Evolutionary conservation across 1,284 basidiomycete genomes (phyloP).

Genomic region (Fomes fomentarius): DNA sequence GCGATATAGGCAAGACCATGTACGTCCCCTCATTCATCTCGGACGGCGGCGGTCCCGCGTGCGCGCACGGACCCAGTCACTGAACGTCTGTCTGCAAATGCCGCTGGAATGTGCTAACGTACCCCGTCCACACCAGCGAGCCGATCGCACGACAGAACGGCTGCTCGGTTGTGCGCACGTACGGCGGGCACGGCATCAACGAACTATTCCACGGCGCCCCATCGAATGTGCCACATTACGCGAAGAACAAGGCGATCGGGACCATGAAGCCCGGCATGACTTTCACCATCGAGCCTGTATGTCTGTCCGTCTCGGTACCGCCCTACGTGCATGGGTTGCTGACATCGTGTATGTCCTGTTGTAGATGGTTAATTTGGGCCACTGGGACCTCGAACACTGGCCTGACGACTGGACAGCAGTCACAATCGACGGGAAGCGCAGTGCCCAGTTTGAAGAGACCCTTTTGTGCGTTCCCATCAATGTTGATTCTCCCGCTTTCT

Average conservation of each 20-base stretch:
- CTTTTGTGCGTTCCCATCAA: constrained; percentile 62
- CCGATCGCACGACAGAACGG: constrained; percentile 79
- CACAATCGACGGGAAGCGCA: constrained; percentile 86
- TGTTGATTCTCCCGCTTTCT: background rate
- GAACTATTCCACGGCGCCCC: constrained; percentile 77
- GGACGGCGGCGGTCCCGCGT: too few relatives aligned
- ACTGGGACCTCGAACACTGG: constrained; percentile 79
- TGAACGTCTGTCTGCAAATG: too few relatives aligned
- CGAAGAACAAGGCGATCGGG: constrained; percentile 83
- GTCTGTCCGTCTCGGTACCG: too few relatives aligned
- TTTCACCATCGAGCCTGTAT: constrained; percentile 82
- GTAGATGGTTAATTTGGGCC: constrained; percentile 94
- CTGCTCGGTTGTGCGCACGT: constrained; percentile 85
- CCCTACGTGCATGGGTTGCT: constrained; percentile 25
- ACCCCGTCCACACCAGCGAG: too few relatives aligned
- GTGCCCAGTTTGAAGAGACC: constrained; percentile 97
- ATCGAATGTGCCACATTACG: constrained; percentile 86
- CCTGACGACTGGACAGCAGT: constrained; percentile 94
- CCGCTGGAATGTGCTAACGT: too few relatives aligned
- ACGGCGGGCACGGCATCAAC: constrained; percentile 92
- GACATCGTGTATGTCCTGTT: constrained; percentile 26
- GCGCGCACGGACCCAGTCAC: too few relatives aligned
- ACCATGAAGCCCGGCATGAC: constrained; percentile 86
- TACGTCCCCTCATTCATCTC: constrained; percentile 47
- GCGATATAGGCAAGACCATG: constrained; percentile 84